Evolutionary conservation across 345 rosid species (phyloP).

Genomic region (Odontarrhena argentea): DNA sequence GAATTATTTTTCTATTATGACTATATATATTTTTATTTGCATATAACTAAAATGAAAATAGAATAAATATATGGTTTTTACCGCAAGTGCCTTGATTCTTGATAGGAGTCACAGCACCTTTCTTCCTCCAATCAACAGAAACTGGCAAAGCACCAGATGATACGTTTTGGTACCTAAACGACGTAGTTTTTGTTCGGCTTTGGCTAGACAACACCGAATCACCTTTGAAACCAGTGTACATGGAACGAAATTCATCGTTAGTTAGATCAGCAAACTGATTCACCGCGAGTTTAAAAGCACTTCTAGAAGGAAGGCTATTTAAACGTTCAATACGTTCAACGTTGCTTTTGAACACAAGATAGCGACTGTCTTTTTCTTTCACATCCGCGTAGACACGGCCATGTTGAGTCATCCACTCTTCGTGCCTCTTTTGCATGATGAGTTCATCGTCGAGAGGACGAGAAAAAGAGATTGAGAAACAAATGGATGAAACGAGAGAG

Average conservation of each 20-base stretch:
- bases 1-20: no score
- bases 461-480: conserved; percentile 23
- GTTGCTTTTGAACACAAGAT: conserved; percentile 48
- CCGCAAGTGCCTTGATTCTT: conserved; percentile 51
- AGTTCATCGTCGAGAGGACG: conserved; percentile 40
- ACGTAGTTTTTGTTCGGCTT: background rate
- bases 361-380: conserved; percentile 42
- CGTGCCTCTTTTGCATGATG: conserved; percentile 42
- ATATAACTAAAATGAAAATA: background rate
- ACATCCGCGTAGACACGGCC: conserved; percentile 43
- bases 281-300: conserved; percentile 44
- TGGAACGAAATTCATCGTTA: conserved; percentile 50
- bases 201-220: conserved; percentile 15
- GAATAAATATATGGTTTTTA: conserved; percentile 9
- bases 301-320: conserved; percentile 32
- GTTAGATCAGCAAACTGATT: conserved; percentile 58
- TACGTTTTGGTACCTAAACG: conserved; percentile 41
- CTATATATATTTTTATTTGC: no score
- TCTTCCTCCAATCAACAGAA: conserved; percentile 45
- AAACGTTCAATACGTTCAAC: conserved; percentile 42
- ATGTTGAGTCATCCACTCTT: conserved; percentile 46
- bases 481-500: conserved; percentile 26
- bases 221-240: conserved; percentile 43
- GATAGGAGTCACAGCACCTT: conserved; percentile 50
- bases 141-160: conserved; percentile 35